Evolutionary conservation across 164 flowering plant genomes (phyloP), one percentile per base, ranked within the genome.

Genomic region (Vitis amurensis): DNA sequence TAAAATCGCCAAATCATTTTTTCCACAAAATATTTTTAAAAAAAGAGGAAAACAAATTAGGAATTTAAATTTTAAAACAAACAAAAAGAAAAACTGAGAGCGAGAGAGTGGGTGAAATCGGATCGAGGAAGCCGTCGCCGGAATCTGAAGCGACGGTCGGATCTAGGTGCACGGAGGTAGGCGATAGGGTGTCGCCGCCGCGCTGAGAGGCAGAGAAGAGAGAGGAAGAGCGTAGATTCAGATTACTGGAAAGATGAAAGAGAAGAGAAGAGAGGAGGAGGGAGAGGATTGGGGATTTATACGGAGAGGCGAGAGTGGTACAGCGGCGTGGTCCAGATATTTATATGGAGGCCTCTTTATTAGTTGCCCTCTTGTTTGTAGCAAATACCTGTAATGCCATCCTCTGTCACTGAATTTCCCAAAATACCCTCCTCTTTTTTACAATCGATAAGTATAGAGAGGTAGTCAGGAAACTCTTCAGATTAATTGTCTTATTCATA

Each of bases 61-160:
- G 16, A 10, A 37, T n/a, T 63, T 23, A 9, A 27, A 49, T 1
- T 50, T 14, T 17, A 19, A 16, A 23, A 64, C 4, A 27, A 53
- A 1, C 49, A n/a, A 44, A 6, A 15, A 64, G 23, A 23, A 12
- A 17, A 27, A 63, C 55, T 1, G 30, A 37, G 52, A 7, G 10
- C 9, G 15, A 15, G 53, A 30, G 23, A 53, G 31, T 19, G 58
- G 67, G 15, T 27, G 75, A 59, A 65, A 64, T 59, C 70, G 61
- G 78, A 78, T 77, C 76, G 51, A 50, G 23, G 3, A 13, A 15
- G 3, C 11, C 19, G 17, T 48, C 56, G 53, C 50, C 67, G 61
- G 67, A 55, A 47, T 70, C 72, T 47, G 72, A 61, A 3, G 11
- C 0, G 2, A 27, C 5, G 47, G 49, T 50, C 63, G 77, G 58